Evolutionary conservation across 305 asterid genomes (phyloP).

Genomic region (Fraxinus angustifolia): DNA sequence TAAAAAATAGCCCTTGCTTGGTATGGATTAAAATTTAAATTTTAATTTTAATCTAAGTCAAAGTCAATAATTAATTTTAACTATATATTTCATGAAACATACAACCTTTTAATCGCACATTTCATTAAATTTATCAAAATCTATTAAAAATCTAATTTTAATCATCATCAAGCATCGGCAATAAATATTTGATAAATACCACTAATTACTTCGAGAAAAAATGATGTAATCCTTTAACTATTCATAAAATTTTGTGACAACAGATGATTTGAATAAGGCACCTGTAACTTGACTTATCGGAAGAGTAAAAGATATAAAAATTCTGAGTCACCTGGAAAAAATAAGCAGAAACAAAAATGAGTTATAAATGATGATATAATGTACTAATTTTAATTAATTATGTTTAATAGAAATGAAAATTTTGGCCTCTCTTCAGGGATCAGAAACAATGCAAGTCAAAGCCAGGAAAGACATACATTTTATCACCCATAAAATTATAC

Average conservation of each 20-base stretch:
- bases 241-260: not conserved
- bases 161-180: no score
- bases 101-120: no score
- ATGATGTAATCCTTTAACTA: not conserved
- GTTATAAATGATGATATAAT: no score
- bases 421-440: constrained; percentile 22
- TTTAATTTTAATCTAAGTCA: no score
- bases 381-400: not conserved
- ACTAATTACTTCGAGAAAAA: not conserved
- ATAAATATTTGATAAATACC: not conserved
- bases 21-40: no score
- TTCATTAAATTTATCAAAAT: no score
- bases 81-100: no score
- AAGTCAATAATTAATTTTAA: no score
- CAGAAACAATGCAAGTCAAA: constrained; percentile 14
- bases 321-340: not conserved
- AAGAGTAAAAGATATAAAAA: not conserved
- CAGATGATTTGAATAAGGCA: not conserved
- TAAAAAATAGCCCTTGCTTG: no score
- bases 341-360: not conserved
- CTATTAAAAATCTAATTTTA: no score
- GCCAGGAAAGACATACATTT: not conserved
- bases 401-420: not conserved
- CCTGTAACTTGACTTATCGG: not conserved
- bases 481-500: constrained; percentile 35